Evolutionary conservation across 2,329 filamentous ascomycete genomes (phyloP).

Genomic region (Coniochaeta hoffmannii): DNA sequence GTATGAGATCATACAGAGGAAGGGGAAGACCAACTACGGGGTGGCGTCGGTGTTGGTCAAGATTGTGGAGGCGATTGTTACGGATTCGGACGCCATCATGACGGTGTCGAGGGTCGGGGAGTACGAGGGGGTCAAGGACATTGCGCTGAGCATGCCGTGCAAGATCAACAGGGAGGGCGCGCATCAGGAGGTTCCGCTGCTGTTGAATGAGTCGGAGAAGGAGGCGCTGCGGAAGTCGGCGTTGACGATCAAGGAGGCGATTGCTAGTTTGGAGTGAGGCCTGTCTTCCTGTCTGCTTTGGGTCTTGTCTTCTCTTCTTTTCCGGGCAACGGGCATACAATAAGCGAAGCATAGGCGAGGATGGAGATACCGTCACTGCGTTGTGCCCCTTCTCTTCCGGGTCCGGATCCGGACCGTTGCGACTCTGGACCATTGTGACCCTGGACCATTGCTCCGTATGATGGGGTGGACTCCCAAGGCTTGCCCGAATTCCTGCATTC

Average conservation of each 20-base stretch:
- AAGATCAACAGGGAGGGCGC: constrained; percentile 18
- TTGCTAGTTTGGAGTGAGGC: background rate
- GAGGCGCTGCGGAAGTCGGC: constrained; percentile 15
- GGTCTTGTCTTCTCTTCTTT: background rate
- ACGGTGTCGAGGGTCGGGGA: constrained; percentile 19
- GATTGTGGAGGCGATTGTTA: constrained; percentile 22
- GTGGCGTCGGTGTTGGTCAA: constrained; percentile 21
- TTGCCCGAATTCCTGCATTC: too few relatives aligned
- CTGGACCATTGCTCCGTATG: too few relatives aligned
- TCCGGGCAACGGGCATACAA: background rate
- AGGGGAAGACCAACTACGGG: constrained; percentile 25
- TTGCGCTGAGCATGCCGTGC: constrained; percentile 20
- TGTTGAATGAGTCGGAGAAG: constrained; percentile 14
- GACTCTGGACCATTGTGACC: too few relatives aligned
- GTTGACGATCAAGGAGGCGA: constrained; percentile 14
- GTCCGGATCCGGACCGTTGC: too few relatives aligned
- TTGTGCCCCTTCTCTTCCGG: too few relatives aligned
- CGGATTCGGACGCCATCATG: constrained; percentile 18
- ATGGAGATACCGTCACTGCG: too few relatives aligned
- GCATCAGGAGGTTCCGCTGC: constrained; percentile 16
- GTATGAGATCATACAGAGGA: constrained; percentile 23
- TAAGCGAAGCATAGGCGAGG: background rate
- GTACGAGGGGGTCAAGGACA: constrained; percentile 17
- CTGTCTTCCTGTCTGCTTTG: background rate
- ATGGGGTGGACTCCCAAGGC: too few relatives aligned